Conservation (phyloP, 345 rosid genomes). For the Limnanthes douglasii region DNA sequence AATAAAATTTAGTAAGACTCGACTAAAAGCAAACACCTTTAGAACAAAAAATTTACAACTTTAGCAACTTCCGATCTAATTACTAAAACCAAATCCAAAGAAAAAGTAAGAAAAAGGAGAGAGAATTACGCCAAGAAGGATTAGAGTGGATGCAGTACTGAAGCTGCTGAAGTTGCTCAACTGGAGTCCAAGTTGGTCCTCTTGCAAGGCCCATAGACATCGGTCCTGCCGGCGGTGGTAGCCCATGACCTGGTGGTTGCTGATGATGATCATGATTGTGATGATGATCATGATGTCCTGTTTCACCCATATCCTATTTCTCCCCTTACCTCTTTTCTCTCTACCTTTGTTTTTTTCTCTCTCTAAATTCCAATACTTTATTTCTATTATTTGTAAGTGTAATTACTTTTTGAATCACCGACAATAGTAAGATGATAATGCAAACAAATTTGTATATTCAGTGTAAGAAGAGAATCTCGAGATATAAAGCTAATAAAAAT, state of each 20-base stretch:
- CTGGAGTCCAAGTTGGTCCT: slow-evolving; percentile 69
- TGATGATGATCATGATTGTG: slow-evolving; percentile 25
- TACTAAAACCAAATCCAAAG: not conserved
- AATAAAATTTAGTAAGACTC: slow-evolving; percentile 5
- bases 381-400: slow-evolving; percentile 9
- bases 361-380: not conserved
- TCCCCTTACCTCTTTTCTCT: not conserved
- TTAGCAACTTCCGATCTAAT: slow-evolving; percentile 7
- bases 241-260: slow-evolving; percentile 24
- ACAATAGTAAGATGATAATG: slow-evolving; percentile 11
- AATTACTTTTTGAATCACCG: slow-evolving; percentile 18
- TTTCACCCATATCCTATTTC: slow-evolving; percentile 27
- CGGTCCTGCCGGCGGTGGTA: slow-evolving; percentile 28
- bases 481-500: slow-evolving; percentile 4
- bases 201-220: slow-evolving; percentile 27
- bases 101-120: slow-evolving; percentile 7
- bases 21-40: slow-evolving; percentile 12
- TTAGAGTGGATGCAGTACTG: slow-evolving; percentile 97
- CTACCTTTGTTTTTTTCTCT: not conserved
- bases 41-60: slow-evolving; percentile 6
- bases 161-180: slow-evolving; percentile 85
- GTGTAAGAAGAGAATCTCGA: slow-evolving; percentile 20
- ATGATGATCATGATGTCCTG: slow-evolving; percentile 26
- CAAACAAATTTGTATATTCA: slow-evolving; percentile 10
- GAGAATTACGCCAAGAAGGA: slow-evolving; percentile 88